A percentile compares a stretch with the other conserved stretches of the same genome.
Evolutionary conservation across 73 alveolate genomes (phyloP).

Genomic region (Paramecium sonneborni): DNA sequence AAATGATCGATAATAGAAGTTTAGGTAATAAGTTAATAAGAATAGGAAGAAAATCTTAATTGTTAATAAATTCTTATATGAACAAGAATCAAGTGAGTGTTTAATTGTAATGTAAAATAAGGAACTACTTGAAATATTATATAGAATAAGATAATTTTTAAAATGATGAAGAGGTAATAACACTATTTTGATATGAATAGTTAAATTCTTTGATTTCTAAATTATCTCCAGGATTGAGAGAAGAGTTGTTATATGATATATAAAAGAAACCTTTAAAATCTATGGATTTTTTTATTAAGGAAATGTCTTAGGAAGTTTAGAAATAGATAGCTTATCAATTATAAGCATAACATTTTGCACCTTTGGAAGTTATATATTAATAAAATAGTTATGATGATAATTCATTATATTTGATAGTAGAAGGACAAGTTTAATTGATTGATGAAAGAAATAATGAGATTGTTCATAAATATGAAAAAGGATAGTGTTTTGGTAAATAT

Average conservation of each 20-base stretch:
- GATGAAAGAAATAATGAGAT: neutral
- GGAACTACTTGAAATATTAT: slow-evolving; percentile 30
- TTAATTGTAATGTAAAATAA: neutral
- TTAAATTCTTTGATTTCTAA: neutral
- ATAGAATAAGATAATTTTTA: neutral
- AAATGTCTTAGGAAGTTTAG: neutral
- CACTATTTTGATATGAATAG: neutral
- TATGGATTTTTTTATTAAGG: neutral
- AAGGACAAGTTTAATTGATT: neutral
- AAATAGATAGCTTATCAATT: neutral
- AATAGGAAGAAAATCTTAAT: neutral
- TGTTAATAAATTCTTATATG: slow-evolving; percentile 41
- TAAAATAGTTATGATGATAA: neutral
- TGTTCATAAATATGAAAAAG: neutral
- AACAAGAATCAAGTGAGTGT: neutral
- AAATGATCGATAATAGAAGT: slow-evolving; percentile 15
- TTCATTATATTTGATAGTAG: neutral
- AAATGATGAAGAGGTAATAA: neutral
- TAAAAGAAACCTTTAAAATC: neutral
- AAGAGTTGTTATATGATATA: slow-evolving; percentile 19
- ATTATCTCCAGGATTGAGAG: neutral
- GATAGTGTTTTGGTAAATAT: slow-evolving; percentile 33
- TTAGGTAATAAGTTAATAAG: neutral
- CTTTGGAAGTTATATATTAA: neutral
- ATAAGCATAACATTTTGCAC: neutral